Conservation (phyloP, 2,329 filamentous ascomycete species). For the Colletotrichum sp. region DNA sequence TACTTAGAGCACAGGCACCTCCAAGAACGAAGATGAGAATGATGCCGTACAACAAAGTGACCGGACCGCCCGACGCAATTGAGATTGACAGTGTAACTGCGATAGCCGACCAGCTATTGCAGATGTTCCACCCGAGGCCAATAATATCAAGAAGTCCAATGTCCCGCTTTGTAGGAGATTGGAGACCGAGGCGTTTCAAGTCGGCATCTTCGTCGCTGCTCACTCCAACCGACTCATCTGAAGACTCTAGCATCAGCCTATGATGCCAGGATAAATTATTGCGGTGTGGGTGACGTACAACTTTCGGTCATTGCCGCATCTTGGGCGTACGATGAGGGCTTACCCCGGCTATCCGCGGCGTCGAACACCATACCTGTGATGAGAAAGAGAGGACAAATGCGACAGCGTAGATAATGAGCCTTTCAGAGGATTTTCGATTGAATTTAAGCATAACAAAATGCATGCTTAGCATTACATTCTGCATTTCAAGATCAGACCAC, state of each 20-base stretch:
- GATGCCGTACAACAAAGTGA: constrained; percentile 32
- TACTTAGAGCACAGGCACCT: constrained; percentile 30
- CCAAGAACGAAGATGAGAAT: constrained; percentile 29
- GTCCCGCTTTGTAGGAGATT: neutral
- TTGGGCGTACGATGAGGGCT: neutral
- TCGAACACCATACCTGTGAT: fast-evolving
- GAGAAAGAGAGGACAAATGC: neutral
- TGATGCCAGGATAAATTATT: fast-evolving
- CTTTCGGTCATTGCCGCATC: neutral
- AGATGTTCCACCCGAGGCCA: constrained; percentile 16
- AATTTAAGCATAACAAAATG: neutral
- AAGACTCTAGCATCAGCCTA: fast-evolving
- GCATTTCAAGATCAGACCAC: neutral
- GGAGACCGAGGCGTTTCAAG: neutral
- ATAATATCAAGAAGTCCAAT: neutral
- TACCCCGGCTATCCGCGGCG: fast-evolving
- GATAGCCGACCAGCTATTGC: constrained; percentile 30
- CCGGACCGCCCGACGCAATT: constrained; percentile 2
- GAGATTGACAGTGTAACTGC: constrained; percentile 25
- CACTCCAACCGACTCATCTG: neutral
- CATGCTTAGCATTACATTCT: neutral
- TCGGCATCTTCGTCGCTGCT: constrained; percentile 1
- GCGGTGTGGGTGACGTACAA: fast-evolving
- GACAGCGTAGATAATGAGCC: fast-evolving
- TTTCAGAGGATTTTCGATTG: neutral